Percentiles rank a stretch among this genome's conserved stretches.
Conservation (phyloP, 208 protist species). For the Wallacemonas sp. region DNA sequence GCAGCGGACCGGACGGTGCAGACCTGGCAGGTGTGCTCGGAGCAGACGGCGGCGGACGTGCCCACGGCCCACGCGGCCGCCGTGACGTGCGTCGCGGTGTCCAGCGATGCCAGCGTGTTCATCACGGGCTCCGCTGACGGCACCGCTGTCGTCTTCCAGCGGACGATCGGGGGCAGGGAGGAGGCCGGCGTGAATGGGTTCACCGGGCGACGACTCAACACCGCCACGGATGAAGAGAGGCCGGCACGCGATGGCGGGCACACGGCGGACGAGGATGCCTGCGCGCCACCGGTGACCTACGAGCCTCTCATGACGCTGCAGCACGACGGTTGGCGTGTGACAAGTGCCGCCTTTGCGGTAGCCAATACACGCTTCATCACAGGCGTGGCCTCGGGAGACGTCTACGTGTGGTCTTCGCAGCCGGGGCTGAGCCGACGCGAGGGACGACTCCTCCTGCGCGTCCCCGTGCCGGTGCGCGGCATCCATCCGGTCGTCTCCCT, state of each 20-base stretch:
- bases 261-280: neutral
- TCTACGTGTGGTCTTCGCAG: conserved; percentile 72
- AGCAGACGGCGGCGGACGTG: conserved; percentile 7
- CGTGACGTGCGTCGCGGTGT: conserved; percentile 57
- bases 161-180: neutral
- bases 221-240: neutral
- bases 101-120: conserved; percentile 43
- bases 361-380: conserved; percentile 60
- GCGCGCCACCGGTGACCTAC: neutral
- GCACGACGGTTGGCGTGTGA: conserved; percentile 58
- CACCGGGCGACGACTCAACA: neutral
- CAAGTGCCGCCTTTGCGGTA: conserved; percentile 37
- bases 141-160: conserved; percentile 54
- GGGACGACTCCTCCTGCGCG: conserved; percentile 51
- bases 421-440: conserved; percentile 58
- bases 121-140: conserved; percentile 68
- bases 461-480: conserved; percentile 38
- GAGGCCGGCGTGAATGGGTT: neutral
- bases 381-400: conserved; percentile 48
- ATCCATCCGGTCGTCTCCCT: conserved; percentile 59
- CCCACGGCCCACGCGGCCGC: conserved; percentile 31
- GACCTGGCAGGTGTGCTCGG: conserved; percentile 32
- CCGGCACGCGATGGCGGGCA: neutral
- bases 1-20: conserved; percentile 50
- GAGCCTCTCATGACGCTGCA: conserved; percentile 34